Base-by-base conservation (phyloP, 345 rosid species). In the Kandelia obovata region DNA sequence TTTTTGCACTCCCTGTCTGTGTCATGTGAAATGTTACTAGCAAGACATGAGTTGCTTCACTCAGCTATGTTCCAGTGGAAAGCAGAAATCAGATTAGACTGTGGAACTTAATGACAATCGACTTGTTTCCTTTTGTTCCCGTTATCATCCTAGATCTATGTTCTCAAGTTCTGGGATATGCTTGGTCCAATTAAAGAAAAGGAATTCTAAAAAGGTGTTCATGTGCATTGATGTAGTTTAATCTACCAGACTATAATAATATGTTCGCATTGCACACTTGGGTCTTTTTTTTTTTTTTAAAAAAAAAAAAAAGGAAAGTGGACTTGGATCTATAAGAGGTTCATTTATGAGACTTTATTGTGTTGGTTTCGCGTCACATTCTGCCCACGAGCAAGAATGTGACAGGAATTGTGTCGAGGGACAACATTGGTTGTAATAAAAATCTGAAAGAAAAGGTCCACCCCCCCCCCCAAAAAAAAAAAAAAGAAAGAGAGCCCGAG, bases 351-450 rank as follows among this genome's bases (percentile, higher is more conserved):
- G 75, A 68, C 69, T 81, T 78, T 78, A 83, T 77, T 74, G 85
- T 74, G 87, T 79, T 81, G 60, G 87, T 80, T 86, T 79, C 69
- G 66, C 59, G 87, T 86, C 86, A 71, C 78, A 71, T 64, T 83
- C 88, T 82, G 67, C 70, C 66, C 61, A 9, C 72, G 26, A 70
- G 32, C 23, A 52, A 53, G 53, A 49, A 21, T 21, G 21, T 21
- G 21, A 21, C 21, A 21, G 21, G 21, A 21, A 21, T 21, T 21
- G 21, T 21, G 21, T 21, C 21, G 21, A 21, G 21, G 21, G 21
- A 21, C 21, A 21, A 21, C 21, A 21, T 21, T 21, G 23, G 13
- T 7, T 53, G 9, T 0, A 53, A 53, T n/a, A 53, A 20, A 53
- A 53, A 21, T 21, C 26, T 53, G 9, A 6, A 21, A 6, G 58